Base-by-base conservation (phyloP, 495 filamentous ascomycete species). In the Niebla homalea region DNA sequence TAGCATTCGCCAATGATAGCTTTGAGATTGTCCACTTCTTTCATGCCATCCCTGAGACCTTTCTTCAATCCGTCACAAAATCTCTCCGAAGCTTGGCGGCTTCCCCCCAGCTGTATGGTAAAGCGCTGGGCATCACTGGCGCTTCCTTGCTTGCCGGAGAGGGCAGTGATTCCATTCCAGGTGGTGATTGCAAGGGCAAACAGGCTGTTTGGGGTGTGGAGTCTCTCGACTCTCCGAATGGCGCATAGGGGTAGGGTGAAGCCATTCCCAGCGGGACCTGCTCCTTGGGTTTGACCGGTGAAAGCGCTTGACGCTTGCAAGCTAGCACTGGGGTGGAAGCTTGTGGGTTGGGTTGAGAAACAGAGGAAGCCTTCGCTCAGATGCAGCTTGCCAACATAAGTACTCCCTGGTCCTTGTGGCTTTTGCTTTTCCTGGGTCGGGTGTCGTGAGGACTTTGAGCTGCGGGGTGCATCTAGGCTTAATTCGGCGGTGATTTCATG, bases 401-500 rank as follows among this genome's bases (percentile, higher is more conserved):
- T 83, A 59, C 81, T 89, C 37, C 89, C 89, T 38, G 65, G 72
- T 29, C 75, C 72, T 37, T 73, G 63, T 48, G 78, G 65, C 57
- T 80, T 76, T 60, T 82, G 77, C 35, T 76, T 75, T 47, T 78
- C 73, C 35, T 75, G 73, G 48, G 69, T 64, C 58, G 72, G 71
- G 43, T 62, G 50, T 15, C 58, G 25, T 45, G 58, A 60, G 22
- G 62, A 57, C n/a, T 70, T 61, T 1, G 68, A 61, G 11, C 66
- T 63, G 23, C 75, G 74, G 21, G 82, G 76, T 12, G 71, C 52
- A 3, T 86, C 79, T 23, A 97, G 81, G 48, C 89, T 87, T 23
- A 98, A 76, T 67, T 98, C 90, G 57, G 93, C 89, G 48, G 85
- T 87, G 67, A 98, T 94, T 67, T 98, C 92, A 63, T 93, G 87